A percentile compares a stretch with the other conserved stretches of the same genome.
Conservation (phyloP, 768 basidiomycete genomes). For the Austroboletus eburneus region DNA sequence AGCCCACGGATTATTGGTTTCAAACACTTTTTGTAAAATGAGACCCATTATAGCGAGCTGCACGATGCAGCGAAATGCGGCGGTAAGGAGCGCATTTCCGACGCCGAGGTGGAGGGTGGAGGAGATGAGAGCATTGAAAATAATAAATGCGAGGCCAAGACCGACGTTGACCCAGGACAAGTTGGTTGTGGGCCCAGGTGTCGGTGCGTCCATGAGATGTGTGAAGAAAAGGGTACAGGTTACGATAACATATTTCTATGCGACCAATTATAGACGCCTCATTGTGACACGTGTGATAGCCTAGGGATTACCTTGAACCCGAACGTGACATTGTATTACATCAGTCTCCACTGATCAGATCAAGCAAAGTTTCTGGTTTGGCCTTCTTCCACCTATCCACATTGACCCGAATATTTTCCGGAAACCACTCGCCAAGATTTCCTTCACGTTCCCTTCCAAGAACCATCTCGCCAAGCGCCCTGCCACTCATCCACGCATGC, state of each 20-base stretch:
- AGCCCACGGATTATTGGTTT: conserved; percentile 67
- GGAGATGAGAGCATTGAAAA: conserved; percentile 68
- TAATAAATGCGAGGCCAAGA: conserved; percentile 70
- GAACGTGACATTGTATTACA: no score
- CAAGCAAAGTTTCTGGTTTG: conserved; percentile 41
- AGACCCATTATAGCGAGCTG: conserved; percentile 75
- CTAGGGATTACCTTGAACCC: no score
- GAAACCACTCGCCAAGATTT: conserved; percentile 42
- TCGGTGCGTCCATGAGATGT: conserved; percentile 30
- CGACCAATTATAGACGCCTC: background rate
- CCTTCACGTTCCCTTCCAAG: conserved; percentile 33
- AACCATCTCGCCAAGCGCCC: conserved; percentile 58
- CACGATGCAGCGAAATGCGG: conserved; percentile 69
- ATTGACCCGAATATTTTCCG: conserved; percentile 44
- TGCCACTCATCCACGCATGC: conserved; percentile 64
- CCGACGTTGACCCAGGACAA: conserved; percentile 73
- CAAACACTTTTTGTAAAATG: conserved; percentile 69
- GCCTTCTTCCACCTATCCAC: conserved; percentile 51
- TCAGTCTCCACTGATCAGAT: conserved; percentile 2
- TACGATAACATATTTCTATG: background rate
- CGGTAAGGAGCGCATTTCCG: conserved; percentile 60
- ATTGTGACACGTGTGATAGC: no score
- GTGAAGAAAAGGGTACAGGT: background rate
- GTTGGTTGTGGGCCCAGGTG: conserved; percentile 21
- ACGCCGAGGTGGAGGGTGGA: conserved; percentile 62